Conservation (phyloP, 2,329 filamentous ascomycete species). For the Dissoconium aciculare region DNA sequence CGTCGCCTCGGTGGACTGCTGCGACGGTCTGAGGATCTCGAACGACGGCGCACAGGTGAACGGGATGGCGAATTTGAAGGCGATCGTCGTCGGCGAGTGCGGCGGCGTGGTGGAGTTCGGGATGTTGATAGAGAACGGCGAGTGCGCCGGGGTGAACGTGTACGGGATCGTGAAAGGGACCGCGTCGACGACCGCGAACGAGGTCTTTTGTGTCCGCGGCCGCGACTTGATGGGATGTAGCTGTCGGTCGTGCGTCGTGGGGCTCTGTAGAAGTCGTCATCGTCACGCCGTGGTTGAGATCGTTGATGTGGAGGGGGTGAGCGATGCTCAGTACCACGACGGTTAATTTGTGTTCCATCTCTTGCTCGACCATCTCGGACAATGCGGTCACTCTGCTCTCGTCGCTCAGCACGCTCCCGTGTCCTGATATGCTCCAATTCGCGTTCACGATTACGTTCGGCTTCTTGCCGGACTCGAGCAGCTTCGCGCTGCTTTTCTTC, state of each 20-base stretch:
- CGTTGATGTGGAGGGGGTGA: slow-evolving; percentile 32
- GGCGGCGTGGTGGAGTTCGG: slow-evolving; percentile 18
- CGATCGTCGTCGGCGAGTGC: slow-evolving; percentile 52
- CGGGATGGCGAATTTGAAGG: slow-evolving; percentile 7
- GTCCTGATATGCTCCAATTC: slow-evolving; percentile 55
- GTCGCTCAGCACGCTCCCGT: slow-evolving; percentile 31
- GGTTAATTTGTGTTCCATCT: slow-evolving; percentile 25
- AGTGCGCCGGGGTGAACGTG: slow-evolving; percentile 10
- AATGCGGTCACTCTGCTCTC: slow-evolving; percentile 14
- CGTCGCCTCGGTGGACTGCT: not conserved
- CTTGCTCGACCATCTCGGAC: slow-evolving; percentile 32
- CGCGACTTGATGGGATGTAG: slow-evolving; percentile 38
- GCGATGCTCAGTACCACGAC: slow-evolving; percentile 32
- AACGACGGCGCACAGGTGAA: not conserved
- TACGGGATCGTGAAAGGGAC: slow-evolving; percentile 9
- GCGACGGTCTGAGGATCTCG: not conserved
- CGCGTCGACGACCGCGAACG: slow-evolving; percentile 18
- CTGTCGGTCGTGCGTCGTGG: slow-evolving; percentile 39
- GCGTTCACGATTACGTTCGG: slow-evolving; percentile 55
- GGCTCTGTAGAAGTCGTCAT: slow-evolving; percentile 29
- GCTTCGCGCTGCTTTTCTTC: slow-evolving; percentile 70
- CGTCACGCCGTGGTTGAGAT: slow-evolving; percentile 36
- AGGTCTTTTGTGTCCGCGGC: slow-evolving; percentile 23
- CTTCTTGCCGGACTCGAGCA: slow-evolving; percentile 54
- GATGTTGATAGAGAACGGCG: slow-evolving; percentile 16